These are phyloP conservation scores for Tripterygium wilfordii DNA, from an alignment of 177 flowering plant species.

Conservation along the genomic window DNA sequence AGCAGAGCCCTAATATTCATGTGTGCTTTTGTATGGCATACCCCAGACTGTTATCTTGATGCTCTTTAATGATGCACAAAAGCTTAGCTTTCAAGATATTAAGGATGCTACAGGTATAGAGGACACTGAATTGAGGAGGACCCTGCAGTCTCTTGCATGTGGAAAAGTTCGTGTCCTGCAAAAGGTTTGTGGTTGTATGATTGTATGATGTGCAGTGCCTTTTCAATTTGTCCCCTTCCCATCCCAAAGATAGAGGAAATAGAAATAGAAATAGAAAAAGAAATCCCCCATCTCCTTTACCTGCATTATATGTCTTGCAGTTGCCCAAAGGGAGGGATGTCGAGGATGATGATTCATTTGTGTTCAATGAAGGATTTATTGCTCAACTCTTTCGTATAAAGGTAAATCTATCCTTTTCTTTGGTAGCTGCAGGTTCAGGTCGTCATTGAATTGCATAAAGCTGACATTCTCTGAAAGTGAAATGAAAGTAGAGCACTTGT, in stretches of 20 bases:
- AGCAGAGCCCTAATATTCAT: slow-evolving; percentile 1
- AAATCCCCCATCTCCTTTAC: no score
- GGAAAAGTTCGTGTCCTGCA: slow-evolving; percentile 96
- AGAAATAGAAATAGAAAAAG: no score
- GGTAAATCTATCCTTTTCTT: slow-evolving; percentile 33
- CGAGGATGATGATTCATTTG: slow-evolving; percentile 76
- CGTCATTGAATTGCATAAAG: no score
- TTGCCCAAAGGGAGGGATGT: slow-evolving; percentile 94
- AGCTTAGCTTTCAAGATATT: slow-evolving; percentile 87
- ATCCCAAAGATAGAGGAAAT: no score
- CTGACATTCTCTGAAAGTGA: no score
- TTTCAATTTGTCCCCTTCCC: no score
- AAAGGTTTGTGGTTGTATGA: slow-evolving; percentile 46
- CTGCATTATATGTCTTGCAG: slow-evolving; percentile 28
- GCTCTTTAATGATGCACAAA: slow-evolving; percentile 94
- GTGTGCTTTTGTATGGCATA: slow-evolving; percentile 3
- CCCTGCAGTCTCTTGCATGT: slow-evolving; percentile 95
- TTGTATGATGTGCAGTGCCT: background rate
- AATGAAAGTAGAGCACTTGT: no score
- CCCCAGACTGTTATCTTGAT: slow-evolving; percentile 87
- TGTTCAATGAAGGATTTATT: slow-evolving; percentile 84
- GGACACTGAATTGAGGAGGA: slow-evolving; percentile 94
- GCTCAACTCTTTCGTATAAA: slow-evolving; percentile 97
- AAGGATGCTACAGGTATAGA: slow-evolving; percentile 89
- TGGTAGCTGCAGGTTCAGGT: no score